Conservation (phyloP, 495 filamentous ascomycete genomes). For the Aspergillus campestris region DNA sequence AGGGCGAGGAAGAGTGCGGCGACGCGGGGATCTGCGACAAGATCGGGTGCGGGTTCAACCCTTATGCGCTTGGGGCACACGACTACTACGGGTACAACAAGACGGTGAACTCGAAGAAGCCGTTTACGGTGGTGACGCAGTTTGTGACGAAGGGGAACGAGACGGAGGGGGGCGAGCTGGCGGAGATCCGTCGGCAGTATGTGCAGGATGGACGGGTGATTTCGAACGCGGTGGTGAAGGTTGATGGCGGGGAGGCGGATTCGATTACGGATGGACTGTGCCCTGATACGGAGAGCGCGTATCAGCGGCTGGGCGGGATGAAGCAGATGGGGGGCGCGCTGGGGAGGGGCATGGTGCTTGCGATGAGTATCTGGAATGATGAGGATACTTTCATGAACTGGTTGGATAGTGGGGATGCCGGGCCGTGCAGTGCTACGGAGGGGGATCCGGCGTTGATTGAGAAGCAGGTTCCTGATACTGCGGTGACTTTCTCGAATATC, state of each 20-base stretch:
- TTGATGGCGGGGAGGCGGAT: constrained; percentile 9
- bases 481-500: constrained; percentile 28
- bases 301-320: constrained; percentile 17
- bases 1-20: constrained; percentile 35
- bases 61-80: constrained; percentile 47
- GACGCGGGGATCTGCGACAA: constrained; percentile 53
- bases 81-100: constrained; percentile 46
- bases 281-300: constrained; percentile 6
- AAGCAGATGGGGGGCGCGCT: constrained; percentile 29
- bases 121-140: constrained; percentile 61
- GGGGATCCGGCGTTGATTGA: constrained; percentile 24
- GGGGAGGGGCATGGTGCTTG: constrained; percentile 55
- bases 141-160: constrained; percentile 45
- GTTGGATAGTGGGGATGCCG: constrained; percentile 48
- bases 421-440: constrained; percentile 48
- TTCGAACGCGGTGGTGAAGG: constrained; percentile 16
- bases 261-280: constrained; percentile 23
- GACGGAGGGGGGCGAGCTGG: constrained; percentile 36
- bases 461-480: constrained; percentile 18
- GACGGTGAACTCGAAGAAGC: constrained; percentile 49
- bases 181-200: constrained; percentile 53
- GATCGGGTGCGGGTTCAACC: constrained; percentile 57
- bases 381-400: constrained; percentile 51
- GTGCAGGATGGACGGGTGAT: constrained; percentile 52
- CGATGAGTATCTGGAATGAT: constrained; percentile 58